Evolutionary conservation across 495 filamentous ascomycete species (phyloP).

Genomic region (Aspergillus wentii): DNA sequence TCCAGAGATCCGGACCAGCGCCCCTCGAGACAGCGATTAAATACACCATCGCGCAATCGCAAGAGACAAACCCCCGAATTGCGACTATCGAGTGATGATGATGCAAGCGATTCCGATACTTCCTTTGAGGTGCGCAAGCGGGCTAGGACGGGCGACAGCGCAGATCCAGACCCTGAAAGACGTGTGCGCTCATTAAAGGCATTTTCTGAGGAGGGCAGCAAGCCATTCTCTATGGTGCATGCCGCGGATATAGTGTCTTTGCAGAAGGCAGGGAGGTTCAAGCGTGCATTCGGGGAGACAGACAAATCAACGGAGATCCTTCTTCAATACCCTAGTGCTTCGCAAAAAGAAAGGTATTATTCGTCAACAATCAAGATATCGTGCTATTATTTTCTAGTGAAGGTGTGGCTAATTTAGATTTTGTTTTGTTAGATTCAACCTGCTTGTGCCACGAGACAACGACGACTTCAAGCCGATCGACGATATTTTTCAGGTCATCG

Average conservation of each 20-base stretch:
- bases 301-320: slow-evolving; percentile 48
- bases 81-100: slow-evolving; percentile 46
- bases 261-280: slow-evolving; percentile 42
- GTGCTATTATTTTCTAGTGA: too few relatives aligned
- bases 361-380: too few relatives aligned
- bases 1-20: slow-evolving; percentile 26
- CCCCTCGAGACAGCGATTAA: slow-evolving; percentile 30
- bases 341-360: slow-evolving; percentile 60
- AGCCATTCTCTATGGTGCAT: slow-evolving; percentile 56
- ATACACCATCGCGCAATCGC: slow-evolving; percentile 30
- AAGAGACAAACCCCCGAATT: slow-evolving; percentile 45
- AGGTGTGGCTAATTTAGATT: too few relatives aligned
- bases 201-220: slow-evolving; percentile 50
- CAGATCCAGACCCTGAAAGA: slow-evolving; percentile 52
- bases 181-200: slow-evolving; percentile 55
- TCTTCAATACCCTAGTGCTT: slow-evolving; percentile 70
- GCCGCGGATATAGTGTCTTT: slow-evolving; percentile 60
- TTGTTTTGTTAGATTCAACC: slow-evolving; percentile 58
- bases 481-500: slow-evolving; percentile 78
- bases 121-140: slow-evolving; percentile 46
- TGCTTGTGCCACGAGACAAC: slow-evolving; percentile 68
- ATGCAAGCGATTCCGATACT: slow-evolving; percentile 42
- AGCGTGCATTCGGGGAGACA: slow-evolving; percentile 39
- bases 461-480: slow-evolving; percentile 78
- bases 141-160: slow-evolving; percentile 32